A percentile compares a stretch with the other conserved stretches of the same genome.
phyloP scores from a whole-genome alignment of 2,329 filamentous ascomycete species.

The Alternaria conjuncta region DNA sequence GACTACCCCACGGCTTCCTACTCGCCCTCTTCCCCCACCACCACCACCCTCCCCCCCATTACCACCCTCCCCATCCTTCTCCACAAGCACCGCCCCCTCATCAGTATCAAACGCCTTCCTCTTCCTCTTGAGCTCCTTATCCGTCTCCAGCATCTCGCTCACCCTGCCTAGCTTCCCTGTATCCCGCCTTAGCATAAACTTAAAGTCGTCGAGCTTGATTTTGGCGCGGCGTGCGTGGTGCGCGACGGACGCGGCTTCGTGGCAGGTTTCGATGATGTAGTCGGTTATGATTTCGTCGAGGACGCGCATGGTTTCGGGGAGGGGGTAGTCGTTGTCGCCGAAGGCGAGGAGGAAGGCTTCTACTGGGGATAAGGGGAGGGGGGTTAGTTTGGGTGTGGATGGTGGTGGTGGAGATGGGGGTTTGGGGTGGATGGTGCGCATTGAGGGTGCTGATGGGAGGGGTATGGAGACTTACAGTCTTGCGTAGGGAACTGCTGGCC shows the following conservation, averaged over 20 bases:
- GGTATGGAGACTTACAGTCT: constrained; percentile 46
- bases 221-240: constrained; percentile 90
- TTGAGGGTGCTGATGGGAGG: neutral
- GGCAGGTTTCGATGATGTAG: constrained; percentile 88
- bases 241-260: constrained; percentile 84
- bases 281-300: constrained; percentile 97
- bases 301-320: constrained; percentile 82
- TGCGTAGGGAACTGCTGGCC: constrained; percentile 54
- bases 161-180: constrained; percentile 86
- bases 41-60: neutral
- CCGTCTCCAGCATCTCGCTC: constrained; percentile 78
- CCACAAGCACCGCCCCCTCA: constrained; percentile 64
- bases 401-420: neutral
- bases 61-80: constrained; percentile 31
- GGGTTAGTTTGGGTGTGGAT: constrained; percentile 6
- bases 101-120: constrained; percentile 76
- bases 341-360: constrained; percentile 78
- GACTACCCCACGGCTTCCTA: too few species aligned
- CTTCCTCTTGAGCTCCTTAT: constrained; percentile 82
- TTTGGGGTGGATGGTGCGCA: constrained; percentile 5
- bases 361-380: constrained; percentile 55
- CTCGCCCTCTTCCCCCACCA: neutral
- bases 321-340: constrained; percentile 77
- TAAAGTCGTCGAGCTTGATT: constrained; percentile 98
- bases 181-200: constrained; percentile 88